phyloP scores from a whole-genome alignment of 192 early-diverging fungal genomes.

The Oehlia diaphana region DNA sequence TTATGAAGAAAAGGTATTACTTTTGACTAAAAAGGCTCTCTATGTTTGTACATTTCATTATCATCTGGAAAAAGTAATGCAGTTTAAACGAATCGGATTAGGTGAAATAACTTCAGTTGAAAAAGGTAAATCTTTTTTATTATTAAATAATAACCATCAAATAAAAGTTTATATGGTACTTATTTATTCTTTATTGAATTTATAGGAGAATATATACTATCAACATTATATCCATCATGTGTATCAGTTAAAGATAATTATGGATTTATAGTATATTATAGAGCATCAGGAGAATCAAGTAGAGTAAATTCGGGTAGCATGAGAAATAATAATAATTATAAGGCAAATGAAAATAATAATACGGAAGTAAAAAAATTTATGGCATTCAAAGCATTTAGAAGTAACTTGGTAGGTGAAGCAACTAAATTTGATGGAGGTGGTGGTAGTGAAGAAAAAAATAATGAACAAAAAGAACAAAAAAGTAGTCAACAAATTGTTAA shows the following conservation, averaged over 20 bases:
- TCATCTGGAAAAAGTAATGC: constrained; percentile 64
- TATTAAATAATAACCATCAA: not conserved
- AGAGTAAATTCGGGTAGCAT: constrained; percentile 55
- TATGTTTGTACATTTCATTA: constrained; percentile 73
- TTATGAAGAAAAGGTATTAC: constrained; percentile 66
- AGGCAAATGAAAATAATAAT: not conserved
- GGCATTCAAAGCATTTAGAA: constrained; percentile 43
- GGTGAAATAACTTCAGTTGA: constrained; percentile 55
- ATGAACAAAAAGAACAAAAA: constrained; percentile 15
- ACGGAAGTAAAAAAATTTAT: constrained; percentile 29
- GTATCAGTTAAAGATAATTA: constrained; percentile 48
- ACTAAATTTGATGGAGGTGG: constrained; percentile 28
- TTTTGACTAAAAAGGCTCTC: constrained; percentile 61
- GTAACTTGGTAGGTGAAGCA: constrained; percentile 42
- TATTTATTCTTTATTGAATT: not conserved
- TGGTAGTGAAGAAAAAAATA: not conserved
- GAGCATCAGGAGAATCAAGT: constrained; percentile 47
- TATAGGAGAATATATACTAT: constrained; percentile 45
- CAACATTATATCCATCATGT: constrained; percentile 36
- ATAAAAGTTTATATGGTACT: not conserved
- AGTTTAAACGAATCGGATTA: constrained; percentile 62
- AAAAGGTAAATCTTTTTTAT: constrained; percentile 43
- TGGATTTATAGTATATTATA: constrained; percentile 50
- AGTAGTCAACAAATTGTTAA: constrained; percentile 34
- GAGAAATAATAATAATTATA: constrained; percentile 36